Evolutionary conservation across 2,329 filamentous ascomycete species (phyloP).

Genomic region (Fusarium sp.): DNA sequence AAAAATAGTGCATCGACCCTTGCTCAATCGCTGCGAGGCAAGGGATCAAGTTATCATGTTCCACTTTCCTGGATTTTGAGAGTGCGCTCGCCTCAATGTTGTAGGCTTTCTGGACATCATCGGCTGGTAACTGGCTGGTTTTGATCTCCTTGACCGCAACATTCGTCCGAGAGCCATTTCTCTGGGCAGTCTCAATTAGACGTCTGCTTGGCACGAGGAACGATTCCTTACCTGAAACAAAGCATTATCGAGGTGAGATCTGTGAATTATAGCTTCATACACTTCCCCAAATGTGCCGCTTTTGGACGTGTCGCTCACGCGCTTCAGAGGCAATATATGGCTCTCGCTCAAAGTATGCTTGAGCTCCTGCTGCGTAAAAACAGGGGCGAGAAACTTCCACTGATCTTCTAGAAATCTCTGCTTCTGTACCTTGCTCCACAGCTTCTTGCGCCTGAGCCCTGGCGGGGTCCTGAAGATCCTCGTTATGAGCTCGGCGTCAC

Average conservation of each 20-base stretch:
- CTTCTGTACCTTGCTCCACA: background rate
- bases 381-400: too few species aligned
- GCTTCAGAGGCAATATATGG: slow-evolving; percentile 8
- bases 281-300: slow-evolving; percentile 23
- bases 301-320: background rate
- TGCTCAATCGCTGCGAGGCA: slow-evolving; percentile 20
- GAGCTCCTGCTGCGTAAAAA: too few species aligned
- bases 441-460: background rate
- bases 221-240: background rate
- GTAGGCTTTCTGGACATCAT: slow-evolving; percentile 6
- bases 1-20: slow-evolving; percentile 17
- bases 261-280: background rate
- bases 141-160: slow-evolving; percentile 19
- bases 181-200: background rate
- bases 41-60: slow-evolving; percentile 10
- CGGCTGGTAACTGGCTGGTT: background rate
- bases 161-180: background rate
- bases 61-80: background rate
- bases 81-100: slow-evolving; percentile 8
- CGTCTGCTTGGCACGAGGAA: background rate
- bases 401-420: too few species aligned
- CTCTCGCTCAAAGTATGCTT: slow-evolving; percentile 31
- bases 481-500: background rate
- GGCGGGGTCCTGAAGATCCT: too few species aligned
- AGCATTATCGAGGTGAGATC: background rate